Evolutionary conservation across 371 early-diverging fungal species (phyloP).

Genomic region (Mortierella sp.): DNA sequence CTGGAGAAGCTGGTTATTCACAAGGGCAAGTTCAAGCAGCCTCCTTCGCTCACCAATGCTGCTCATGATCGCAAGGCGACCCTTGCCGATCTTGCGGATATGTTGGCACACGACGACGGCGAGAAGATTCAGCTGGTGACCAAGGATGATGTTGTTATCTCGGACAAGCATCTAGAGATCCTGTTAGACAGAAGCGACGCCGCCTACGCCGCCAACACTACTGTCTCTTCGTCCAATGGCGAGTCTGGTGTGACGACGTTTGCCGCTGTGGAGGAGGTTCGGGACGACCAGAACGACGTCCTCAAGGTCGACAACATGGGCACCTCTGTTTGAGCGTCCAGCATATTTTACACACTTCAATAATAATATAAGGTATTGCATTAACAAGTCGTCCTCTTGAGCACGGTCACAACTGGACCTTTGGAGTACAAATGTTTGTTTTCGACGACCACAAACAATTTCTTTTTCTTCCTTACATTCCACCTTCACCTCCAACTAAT

Average conservation of each 20-base stretch:
- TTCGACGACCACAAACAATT: background rate
- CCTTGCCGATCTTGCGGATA: constrained; percentile 79
- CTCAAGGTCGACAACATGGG: constrained; percentile 53
- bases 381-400: background rate
- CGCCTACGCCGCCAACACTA: constrained; percentile 61
- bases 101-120: constrained; percentile 76
- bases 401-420: constrained; percentile 2
- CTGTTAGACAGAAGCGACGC: constrained; percentile 76
- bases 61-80: constrained; percentile 52
- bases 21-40: constrained; percentile 79
- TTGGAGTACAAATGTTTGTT: background rate
- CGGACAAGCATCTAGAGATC: constrained; percentile 76
- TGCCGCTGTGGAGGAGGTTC: constrained; percentile 56
- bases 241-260: constrained; percentile 52
- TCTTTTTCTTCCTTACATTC: background rate
- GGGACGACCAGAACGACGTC: constrained; percentile 58
- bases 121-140: constrained; percentile 75
- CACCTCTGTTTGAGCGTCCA: background rate
- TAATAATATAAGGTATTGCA: constrained; percentile 2
- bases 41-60: constrained; percentile 37
- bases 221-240: constrained; percentile 18
- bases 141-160: constrained; percentile 76
- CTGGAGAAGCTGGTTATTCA: constrained; percentile 93
- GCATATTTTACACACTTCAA: background rate
- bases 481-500: background rate